These are phyloP conservation scores for Lolium rigidum DNA, from an alignment of 176 grass and related monocot species.

Conservation along the genomic window DNA sequence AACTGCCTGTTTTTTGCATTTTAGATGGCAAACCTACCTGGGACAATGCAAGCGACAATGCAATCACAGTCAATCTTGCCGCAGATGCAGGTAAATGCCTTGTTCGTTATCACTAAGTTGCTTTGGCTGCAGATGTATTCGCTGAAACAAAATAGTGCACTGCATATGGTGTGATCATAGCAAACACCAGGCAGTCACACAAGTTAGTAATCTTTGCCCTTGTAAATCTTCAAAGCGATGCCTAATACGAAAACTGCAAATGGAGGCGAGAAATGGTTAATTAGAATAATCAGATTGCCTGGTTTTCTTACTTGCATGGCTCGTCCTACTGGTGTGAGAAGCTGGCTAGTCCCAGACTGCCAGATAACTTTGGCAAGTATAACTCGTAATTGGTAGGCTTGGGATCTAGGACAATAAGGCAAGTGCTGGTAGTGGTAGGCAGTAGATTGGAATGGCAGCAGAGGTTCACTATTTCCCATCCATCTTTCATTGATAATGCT, in stretches of 20 bases:
- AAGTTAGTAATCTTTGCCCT: not conserved
- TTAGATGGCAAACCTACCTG: constrained; percentile 87
- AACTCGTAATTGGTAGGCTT: not conserved
- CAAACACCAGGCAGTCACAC: not conserved
- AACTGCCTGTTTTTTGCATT: constrained; percentile 48
- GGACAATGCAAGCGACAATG: constrained; percentile 89
- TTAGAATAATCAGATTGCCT: not conserved
- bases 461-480: not conserved
- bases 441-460: not conserved
- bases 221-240: constrained; percentile 22
- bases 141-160: constrained; percentile 29
- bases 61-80: constrained; percentile 74
- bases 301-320: constrained; percentile 9
- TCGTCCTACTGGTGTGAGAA: constrained; percentile 13
- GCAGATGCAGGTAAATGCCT: constrained; percentile 74
- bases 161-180: constrained; percentile 13
- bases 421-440: not conserved
- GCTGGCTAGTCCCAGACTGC: constrained; percentile 9
- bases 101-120: not conserved
- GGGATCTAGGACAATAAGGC: not conserved
- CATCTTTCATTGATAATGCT: not conserved
- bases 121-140: constrained; percentile 20
- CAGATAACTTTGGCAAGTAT: not conserved
- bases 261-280: not conserved
- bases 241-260: not conserved